Base-by-base conservation (phyloP, 2,329 filamentous ascomycete species). In the Phaeoacremonium minimum region DNA sequence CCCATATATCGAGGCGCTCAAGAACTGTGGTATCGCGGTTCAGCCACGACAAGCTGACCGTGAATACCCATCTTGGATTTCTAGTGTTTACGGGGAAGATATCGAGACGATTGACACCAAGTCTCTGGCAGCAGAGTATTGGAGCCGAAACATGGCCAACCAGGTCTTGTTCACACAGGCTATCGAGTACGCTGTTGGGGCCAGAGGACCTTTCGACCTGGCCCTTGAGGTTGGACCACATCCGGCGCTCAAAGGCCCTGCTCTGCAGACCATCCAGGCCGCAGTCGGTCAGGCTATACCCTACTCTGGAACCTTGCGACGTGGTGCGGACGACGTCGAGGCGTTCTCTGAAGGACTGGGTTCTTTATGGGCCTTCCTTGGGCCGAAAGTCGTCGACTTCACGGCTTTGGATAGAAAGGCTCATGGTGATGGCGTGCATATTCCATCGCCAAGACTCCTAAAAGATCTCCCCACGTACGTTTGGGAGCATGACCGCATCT, bases 191-290 rank as follows among this genome's bases (percentile, higher is more conserved):
- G 48, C 49, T 13, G 13, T 33, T 17, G 6, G 33, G 11, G 14
- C 42, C 14, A 19, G 34, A 15, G 7, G 18, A 14, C 15, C 6
- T 3, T 17, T 41, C 13, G 37, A 43, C 30, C 15, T 50, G 2
- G 38, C 46, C 1, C 19, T 61, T 6, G 57, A 61, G 32, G 29
- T 61, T 6, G 57, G 57, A 0, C 55, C 57, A 4, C 56, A 61
- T 34, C 56, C 65, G 1, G 63, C 66, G 2, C 52, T 71, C 1
- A 60, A 61, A 33, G 60, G 58, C 0, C 67, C 67, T 0, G 42
- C 58, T 0, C 51, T 45, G 5, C 56, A 66, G 29, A 61, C 48
- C 43, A 50, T n/a, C 15, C 33, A 46, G 1, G 37, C 43, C 1
- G 37, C 36, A 2, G 31, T 43, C 7, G 32, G 32, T 13, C 35